Evolutionary conservation across 75 land plant genomes (phyloP).

Genomic region (Ceratopteris richardii): DNA sequence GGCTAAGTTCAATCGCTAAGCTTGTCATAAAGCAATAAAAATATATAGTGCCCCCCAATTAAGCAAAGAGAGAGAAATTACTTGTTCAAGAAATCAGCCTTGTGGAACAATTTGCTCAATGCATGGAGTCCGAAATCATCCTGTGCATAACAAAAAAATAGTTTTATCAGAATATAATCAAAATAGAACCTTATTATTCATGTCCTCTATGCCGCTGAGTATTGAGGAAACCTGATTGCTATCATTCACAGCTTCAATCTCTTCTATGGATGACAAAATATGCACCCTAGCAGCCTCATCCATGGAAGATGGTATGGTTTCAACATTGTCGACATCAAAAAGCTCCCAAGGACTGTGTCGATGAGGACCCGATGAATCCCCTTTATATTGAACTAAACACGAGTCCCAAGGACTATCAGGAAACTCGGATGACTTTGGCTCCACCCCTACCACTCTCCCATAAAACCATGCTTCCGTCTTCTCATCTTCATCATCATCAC

Average conservation of each 20-base stretch:
- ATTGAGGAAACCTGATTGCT: conserved; percentile 2
- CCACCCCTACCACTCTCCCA: conserved; percentile 55
- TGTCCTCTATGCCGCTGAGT: neutral
- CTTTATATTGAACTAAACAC: conserved; percentile 48
- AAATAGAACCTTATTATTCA: neutral
- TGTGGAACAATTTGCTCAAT: neutral
- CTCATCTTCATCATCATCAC: conserved; percentile 19
- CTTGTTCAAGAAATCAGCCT: conserved; percentile 5
- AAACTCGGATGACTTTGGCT: conserved; percentile 56
- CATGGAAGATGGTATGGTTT: conserved; percentile 51
- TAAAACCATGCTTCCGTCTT: conserved; percentile 80
- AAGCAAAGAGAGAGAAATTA: neutral
- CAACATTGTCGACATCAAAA: conserved; percentile 38
- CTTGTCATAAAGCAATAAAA: too few relatives aligned
- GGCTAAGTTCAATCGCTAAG: too few relatives aligned
- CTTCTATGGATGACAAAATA: conserved; percentile 17
- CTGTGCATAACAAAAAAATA: neutral
- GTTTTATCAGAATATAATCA: neutral
- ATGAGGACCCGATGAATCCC: conserved; percentile 31
- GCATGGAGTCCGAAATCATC: conserved; percentile 1
- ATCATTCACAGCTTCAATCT: neutral
- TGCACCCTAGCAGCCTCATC: conserved; percentile 35
- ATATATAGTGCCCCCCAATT: too few relatives aligned
- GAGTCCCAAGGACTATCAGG: conserved; percentile 95
- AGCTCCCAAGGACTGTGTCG: conserved; percentile 94